Percentiles rank a stretch among this genome's conserved stretches.
Evolutionary conservation across 1,284 basidiomycete genomes (phyloP).

Genomic region (Ustilago shanxiensis): DNA sequence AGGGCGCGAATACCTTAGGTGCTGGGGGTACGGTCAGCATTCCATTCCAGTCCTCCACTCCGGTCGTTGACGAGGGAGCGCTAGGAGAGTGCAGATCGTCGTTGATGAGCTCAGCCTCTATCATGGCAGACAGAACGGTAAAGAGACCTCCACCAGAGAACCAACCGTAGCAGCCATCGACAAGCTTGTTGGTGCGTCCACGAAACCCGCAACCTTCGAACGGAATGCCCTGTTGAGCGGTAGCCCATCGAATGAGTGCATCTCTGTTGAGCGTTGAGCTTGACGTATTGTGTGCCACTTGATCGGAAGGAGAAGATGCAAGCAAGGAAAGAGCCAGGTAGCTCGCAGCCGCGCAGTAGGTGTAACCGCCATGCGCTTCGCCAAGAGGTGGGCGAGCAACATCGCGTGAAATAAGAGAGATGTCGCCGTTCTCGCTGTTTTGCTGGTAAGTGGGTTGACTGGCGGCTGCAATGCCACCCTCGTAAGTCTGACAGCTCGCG

Average conservation of each 20-base stretch:
- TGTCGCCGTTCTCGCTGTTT: slow-evolving; percentile 29
- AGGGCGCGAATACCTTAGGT: slow-evolving; percentile 8
- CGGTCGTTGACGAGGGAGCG: slow-evolving; percentile 12
- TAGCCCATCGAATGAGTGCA: slow-evolving; percentile 83
- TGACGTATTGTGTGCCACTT: neutral
- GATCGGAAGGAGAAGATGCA: slow-evolving; percentile 9
- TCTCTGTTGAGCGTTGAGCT: slow-evolving; percentile 74
- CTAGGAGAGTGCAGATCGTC: slow-evolving; percentile 21
- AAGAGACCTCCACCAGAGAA: slow-evolving; percentile 92
- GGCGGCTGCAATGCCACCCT: slow-evolving; percentile 91
- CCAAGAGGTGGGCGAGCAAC: slow-evolving; percentile 78
- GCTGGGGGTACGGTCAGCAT: slow-evolving; percentile 38
- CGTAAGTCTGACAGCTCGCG: slow-evolving; percentile 92
- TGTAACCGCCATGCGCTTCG: slow-evolving; percentile 98
- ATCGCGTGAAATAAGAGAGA: slow-evolving; percentile 23
- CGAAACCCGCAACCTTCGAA: slow-evolving; percentile 91
- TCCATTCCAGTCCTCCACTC: slow-evolving; percentile 47
- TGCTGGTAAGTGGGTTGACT: slow-evolving; percentile 76
- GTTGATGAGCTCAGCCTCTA: slow-evolving; percentile 71
- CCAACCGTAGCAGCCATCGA: slow-evolving; percentile 99
- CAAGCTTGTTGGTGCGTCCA: slow-evolving; percentile 95
- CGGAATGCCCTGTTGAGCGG: slow-evolving; percentile 85
- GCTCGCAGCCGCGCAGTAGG: slow-evolving; percentile 88
- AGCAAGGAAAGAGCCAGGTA: slow-evolving; percentile 81
- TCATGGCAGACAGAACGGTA: slow-evolving; percentile 78